A percentile compares a stretch with the other conserved stretches of the same genome.
These are phyloP conservation scores for Pontederia crassipes DNA, from an alignment of 176 grass and related monocot species.

Conservation along the genomic window DNA sequence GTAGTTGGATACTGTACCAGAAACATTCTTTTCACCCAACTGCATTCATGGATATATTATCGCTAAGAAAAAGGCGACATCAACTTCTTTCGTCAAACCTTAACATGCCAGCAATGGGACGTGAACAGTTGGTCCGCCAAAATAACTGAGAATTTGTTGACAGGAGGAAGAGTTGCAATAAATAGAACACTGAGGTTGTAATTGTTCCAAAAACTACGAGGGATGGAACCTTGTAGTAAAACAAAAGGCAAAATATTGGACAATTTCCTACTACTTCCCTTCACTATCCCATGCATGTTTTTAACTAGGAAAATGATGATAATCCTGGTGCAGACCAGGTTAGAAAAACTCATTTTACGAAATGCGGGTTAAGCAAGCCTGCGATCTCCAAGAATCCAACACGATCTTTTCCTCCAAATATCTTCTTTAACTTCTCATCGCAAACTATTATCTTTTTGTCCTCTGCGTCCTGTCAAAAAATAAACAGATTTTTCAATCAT, in stretches of 20 bases:
- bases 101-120: too few species aligned
- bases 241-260: background rate
- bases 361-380: conserved; percentile 25
- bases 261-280: background rate
- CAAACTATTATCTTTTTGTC: conserved; percentile 19
- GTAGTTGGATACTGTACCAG: too few species aligned
- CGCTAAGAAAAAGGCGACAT: too few species aligned
- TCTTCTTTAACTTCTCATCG: conserved; percentile 20
- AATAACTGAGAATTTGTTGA: too few species aligned
- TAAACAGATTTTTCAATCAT: background rate
- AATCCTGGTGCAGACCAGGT: background rate
- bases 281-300: background rate
- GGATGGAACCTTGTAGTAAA: background rate
- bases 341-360: conserved; percentile 13
- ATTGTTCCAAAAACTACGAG: too few species aligned
- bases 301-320: background rate
- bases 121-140: too few species aligned
- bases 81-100: too few species aligned
- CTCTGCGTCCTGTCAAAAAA: conserved; percentile 11
- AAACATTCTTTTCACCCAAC: too few species aligned
- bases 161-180: too few species aligned
- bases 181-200: too few species aligned
- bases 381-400: conserved; percentile 25
- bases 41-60: too few species aligned
- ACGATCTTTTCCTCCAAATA: conserved; percentile 21